These are phyloP conservation scores for Annulohypoxylon truncatum DNA, from an alignment of 2,329 filamentous ascomycete species.

Conservation along the genomic window DNA sequence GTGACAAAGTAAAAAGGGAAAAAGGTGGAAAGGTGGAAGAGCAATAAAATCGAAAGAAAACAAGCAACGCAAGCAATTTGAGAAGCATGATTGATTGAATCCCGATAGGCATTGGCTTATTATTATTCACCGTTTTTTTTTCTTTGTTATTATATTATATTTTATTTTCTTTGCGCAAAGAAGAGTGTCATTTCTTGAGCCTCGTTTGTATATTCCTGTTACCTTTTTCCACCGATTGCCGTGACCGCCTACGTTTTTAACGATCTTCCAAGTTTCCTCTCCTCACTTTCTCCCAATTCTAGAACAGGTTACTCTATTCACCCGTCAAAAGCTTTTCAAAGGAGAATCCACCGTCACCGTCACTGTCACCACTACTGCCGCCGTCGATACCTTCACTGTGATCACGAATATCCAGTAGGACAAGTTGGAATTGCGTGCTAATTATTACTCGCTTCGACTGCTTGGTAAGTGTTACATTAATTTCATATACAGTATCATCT, in stretches of 20 bases:
- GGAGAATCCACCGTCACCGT: background rate
- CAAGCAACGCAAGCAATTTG: conserved; percentile 24
- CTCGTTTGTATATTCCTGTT: conserved; percentile 25
- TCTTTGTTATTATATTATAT: conserved; percentile 20
- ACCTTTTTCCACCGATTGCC: conserved; percentile 20
- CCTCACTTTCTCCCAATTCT: conserved; percentile 18
- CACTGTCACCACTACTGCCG: conserved; percentile 1
- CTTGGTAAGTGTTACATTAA: conserved; percentile 22
- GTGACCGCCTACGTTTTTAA: conserved; percentile 7
- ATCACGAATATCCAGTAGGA: background rate
- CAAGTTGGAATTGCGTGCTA: conserved; percentile 12
- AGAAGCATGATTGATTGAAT: conserved; percentile 36
- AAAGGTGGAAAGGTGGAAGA: background rate
- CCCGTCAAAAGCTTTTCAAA: conserved; percentile 2
- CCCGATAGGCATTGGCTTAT: conserved; percentile 6
- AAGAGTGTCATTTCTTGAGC: conserved; percentile 25
- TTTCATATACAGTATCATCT: conserved; percentile 15
- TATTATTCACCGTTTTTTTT: conserved; percentile 15
- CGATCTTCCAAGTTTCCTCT: conserved; percentile 11
- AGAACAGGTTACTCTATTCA: conserved; percentile 16
- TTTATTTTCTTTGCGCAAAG: background rate
- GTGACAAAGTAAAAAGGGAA: background rate
- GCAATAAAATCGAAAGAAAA: conserved; percentile 19
- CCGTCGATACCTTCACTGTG: background rate
- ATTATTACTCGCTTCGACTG: background rate